These are phyloP conservation scores for Acanthamoeba lenticulata DNA, from an alignment of 208 protist species.

Conservation along the genomic window DNA sequence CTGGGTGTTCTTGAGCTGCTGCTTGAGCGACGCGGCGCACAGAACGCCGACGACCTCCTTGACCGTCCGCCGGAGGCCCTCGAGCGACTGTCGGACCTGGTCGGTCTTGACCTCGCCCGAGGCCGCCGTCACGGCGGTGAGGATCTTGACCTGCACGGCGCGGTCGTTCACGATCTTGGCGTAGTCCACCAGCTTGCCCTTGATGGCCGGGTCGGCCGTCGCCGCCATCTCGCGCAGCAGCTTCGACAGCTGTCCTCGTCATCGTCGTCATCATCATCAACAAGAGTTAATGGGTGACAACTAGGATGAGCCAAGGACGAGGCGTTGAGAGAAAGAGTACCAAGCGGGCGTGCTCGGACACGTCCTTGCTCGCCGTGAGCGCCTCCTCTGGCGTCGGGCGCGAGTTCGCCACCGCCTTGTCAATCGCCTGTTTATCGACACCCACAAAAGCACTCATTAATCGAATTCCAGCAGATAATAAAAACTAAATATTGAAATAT, in stretches of 20 bases:
- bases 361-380: constrained; percentile 3
- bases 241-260: not conserved
- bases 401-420: constrained; percentile 8
- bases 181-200: not conserved
- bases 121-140: not conserved
- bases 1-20: constrained; percentile 44
- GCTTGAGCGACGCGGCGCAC: constrained; percentile 16
- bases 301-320: not conserved
- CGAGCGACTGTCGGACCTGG: constrained; percentile 12
- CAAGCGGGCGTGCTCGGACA: constrained; percentile 8
- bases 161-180: constrained; percentile 35
- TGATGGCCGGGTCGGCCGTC: not conserved
- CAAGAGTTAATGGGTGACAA: too few species aligned
- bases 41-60: not conserved
- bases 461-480: not conserved
- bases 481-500: not conserved
- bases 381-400: constrained; percentile 13
- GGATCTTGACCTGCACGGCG: not conserved
- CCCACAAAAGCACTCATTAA: not conserved
- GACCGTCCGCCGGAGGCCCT: not conserved
- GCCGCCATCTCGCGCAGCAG: constrained; percentile 17
- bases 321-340: not conserved
- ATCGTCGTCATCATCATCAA: too few species aligned
- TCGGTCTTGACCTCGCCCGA: constrained; percentile 32
- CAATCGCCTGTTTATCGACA: not conserved